Conservation (phyloP, 2,329 filamentous ascomycete species). For the Xylaria sp. region DNA sequence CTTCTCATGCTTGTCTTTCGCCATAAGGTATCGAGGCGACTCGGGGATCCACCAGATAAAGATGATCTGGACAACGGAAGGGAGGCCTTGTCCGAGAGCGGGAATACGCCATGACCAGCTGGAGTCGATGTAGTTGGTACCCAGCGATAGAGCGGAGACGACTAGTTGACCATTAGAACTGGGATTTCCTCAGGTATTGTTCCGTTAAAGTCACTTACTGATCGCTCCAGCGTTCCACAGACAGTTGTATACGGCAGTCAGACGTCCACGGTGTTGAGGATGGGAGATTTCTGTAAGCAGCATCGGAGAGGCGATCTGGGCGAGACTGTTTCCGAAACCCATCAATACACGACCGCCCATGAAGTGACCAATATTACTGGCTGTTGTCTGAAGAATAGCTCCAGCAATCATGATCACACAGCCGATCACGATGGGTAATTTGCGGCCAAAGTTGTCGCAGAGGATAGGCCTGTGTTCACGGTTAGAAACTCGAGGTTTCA, state of each 20-base stretch:
- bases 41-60: conserved; percentile 60
- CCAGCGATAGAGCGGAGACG: conserved; percentile 62
- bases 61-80: conserved; percentile 59
- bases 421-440: conserved; percentile 60
- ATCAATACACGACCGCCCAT: conserved; percentile 68
- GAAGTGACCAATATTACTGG: conserved; percentile 58
- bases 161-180: conserved; percentile 45
- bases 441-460: conserved; percentile 63
- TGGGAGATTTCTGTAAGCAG: conserved; percentile 65
- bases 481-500: conserved; percentile 18
- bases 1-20: conserved; percentile 64
- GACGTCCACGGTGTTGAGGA: conserved; percentile 64
- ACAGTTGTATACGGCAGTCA: conserved; percentile 66
- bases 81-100: conserved; percentile 59
- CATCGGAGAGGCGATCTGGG: conserved; percentile 63
- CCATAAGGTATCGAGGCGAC: conserved; percentile 58
- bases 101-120: conserved; percentile 65
- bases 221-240: conserved; percentile 60
- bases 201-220: conserved; percentile 38
- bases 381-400: conserved; percentile 65
- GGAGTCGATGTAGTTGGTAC: conserved; percentile 58
- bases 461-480: conserved; percentile 56
- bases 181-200: not conserved
- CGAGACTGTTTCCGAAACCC: conserved; percentile 65
- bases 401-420: conserved; percentile 65